Conservation (phyloP, 805 yeast species). For the Metschnikowia peoriensis region DNA sequence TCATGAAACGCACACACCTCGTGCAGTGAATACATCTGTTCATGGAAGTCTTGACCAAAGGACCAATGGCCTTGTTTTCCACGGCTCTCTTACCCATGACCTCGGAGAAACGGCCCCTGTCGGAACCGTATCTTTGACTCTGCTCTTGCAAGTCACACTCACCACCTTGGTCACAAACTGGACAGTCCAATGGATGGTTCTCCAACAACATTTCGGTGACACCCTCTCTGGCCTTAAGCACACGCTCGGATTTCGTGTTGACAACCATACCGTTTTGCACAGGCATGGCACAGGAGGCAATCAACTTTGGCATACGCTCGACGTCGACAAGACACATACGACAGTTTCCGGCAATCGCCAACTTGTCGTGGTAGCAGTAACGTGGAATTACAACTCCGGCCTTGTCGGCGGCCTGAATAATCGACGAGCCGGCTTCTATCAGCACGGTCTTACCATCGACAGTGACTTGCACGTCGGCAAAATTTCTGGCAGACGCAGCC, state of each 20-base stretch:
- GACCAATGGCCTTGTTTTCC: slow-evolving; percentile 88
- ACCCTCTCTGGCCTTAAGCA: slow-evolving; percentile 82
- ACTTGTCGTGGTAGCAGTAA: slow-evolving; percentile 88
- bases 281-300: slow-evolving; percentile 90
- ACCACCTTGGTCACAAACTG: slow-evolving; percentile 93
- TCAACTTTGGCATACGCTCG: slow-evolving; percentile 84
- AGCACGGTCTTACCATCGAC: slow-evolving; percentile 72
- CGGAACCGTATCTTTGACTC: slow-evolving; percentile 76
- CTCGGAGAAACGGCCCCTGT: slow-evolving; percentile 82
- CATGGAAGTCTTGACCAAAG: slow-evolving; percentile 86
- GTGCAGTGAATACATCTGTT: slow-evolving; percentile 92
- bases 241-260: slow-evolving; percentile 73
- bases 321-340: slow-evolving; percentile 91
- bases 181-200: slow-evolving; percentile 91
- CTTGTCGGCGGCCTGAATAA: slow-evolving; percentile 88
- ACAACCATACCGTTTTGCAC: slow-evolving; percentile 90
- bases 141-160: slow-evolving; percentile 93
- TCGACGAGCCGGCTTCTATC: slow-evolving; percentile 83
- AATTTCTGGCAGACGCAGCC: slow-evolving; percentile 28
- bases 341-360: slow-evolving; percentile 89
- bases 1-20: slow-evolving; percentile 84
- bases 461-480: slow-evolving; percentile 56
- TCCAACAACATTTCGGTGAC: slow-evolving; percentile 85
- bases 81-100: slow-evolving; percentile 84
- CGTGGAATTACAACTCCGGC: slow-evolving; percentile 88